These are phyloP conservation scores for Ogataea chonburiensis DNA, from an alignment of 805 yeast genomes.

Conservation along the genomic window DNA sequence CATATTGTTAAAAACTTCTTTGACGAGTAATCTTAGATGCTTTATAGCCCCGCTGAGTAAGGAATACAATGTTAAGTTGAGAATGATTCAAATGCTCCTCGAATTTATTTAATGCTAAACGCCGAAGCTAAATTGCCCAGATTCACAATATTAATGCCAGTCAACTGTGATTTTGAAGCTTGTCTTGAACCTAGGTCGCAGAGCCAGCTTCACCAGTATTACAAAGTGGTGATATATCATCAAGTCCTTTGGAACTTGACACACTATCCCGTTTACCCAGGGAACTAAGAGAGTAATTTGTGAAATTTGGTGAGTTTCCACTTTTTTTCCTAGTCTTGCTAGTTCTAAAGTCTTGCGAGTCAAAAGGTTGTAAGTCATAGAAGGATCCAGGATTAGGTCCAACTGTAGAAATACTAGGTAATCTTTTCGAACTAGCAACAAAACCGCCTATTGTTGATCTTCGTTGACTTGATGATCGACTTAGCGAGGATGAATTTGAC, in stretches of 20 bases:
- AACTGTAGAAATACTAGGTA: conserved; percentile 17
- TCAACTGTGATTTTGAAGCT: too few relatives aligned
- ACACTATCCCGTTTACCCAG: conserved; percentile 14
- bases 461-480: conserved; percentile 27
- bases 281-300: conserved; percentile 22
- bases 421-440: conserved; percentile 25
- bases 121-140: too few relatives aligned
- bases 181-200: too few relatives aligned
- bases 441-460: conserved; percentile 27
- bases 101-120: conserved; percentile 1
- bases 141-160: too few relatives aligned
- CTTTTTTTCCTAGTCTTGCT: conserved; percentile 20
- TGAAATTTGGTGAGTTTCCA: conserved; percentile 17
- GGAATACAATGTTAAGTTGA: too few relatives aligned
- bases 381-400: conserved; percentile 5
- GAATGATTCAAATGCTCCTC: too few relatives aligned
- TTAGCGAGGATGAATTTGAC: conserved; percentile 21
- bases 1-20: not conserved
- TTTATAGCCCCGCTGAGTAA: too few relatives aligned
- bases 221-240: conserved; percentile 22
- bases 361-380: conserved; percentile 10
- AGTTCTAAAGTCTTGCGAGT: conserved; percentile 16
- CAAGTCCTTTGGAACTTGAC: conserved; percentile 13
- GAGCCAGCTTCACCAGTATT: conserved; percentile 8
- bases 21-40: too few relatives aligned